Evolutionary conservation across 2,329 filamentous ascomycete genomes (phyloP).

Genomic region (Alternaria angustiovoidea): DNA sequence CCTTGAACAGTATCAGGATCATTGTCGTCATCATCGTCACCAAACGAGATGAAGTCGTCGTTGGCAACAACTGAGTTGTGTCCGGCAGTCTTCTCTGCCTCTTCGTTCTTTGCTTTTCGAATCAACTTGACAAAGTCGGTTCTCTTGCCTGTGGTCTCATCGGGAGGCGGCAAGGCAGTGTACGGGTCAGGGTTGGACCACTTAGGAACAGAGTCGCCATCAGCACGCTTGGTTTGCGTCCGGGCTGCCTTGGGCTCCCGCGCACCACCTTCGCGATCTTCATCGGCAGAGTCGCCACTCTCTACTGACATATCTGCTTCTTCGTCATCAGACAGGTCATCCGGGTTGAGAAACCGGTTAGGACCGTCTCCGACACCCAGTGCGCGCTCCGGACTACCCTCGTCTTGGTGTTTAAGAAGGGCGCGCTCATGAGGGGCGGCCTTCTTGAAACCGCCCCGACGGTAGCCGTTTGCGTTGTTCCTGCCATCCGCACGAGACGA

Average conservation of each 20-base stretch:
- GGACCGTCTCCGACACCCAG: slow-evolving; percentile 54
- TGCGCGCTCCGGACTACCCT: slow-evolving; percentile 55
- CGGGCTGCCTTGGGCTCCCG: slow-evolving; percentile 37
- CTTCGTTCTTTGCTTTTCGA: slow-evolving; percentile 79
- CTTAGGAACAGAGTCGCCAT: slow-evolving; percentile 64
- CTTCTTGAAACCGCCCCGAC: slow-evolving; percentile 31
- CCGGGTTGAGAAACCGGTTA: slow-evolving; percentile 51
- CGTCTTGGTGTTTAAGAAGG: slow-evolving; percentile 53
- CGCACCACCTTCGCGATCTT: slow-evolving; percentile 13
- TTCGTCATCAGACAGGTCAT: slow-evolving; percentile 53
- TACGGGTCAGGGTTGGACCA: slow-evolving; percentile 98
- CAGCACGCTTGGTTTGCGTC: slow-evolving; percentile 27
- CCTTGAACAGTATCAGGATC: slow-evolving; percentile 25
- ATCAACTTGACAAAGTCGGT: slow-evolving; percentile 91
- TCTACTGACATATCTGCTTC: slow-evolving; percentile 44
- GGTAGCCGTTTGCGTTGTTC: slow-evolving; percentile 25
- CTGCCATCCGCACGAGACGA: slow-evolving; percentile 24
- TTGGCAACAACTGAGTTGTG: slow-evolving; percentile 56
- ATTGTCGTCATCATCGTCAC: slow-evolving; percentile 48
- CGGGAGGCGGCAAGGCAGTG: slow-evolving; percentile 81
- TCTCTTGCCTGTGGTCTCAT: slow-evolving; percentile 75
- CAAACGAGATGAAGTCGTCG: slow-evolving; percentile 91
- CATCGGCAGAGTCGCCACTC: slow-evolving; percentile 34
- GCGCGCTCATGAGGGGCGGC: slow-evolving; percentile 54
- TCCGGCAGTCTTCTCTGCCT: slow-evolving; percentile 63